Base-by-base conservation (phyloP, 1,284 basidiomycete genomes). In the Austroboletus novae-zelandiae region DNA sequence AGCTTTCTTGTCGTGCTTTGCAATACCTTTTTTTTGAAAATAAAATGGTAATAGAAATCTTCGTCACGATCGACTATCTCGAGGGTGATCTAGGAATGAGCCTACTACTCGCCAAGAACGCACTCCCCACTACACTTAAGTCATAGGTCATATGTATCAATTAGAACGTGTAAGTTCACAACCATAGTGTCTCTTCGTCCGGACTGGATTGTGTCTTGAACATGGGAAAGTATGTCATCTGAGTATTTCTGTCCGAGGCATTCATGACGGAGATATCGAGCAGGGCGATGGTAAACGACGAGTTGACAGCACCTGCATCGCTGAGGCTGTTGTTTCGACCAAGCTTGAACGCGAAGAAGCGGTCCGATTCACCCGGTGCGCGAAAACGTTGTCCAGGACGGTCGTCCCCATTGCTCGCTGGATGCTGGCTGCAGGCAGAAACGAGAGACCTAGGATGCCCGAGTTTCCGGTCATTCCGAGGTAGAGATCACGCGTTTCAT, bases 401-500 rank as follows among this genome's bases (percentile, higher is more conserved):
- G 76, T 74, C 13, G 62, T 66, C 25, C 81, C 81, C 20, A 66
- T 55, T 0, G 70, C 74, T 29, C 67, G 58, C 34, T 70, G 59
- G 27, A 83, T 81, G n/a, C 77, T 67, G 4, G 79, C 77, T 43
- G 72, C 68, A 15, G 70, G 64, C 6, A 78, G 65, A 58, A 83
- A 82, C 3, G 75, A 70, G 31, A 84, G 72, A 7, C 81, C 81
- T 27, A 82, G 63, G 32, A 83, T 79, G 5, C 81, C 81, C 43
- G 80, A 81, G 55, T 78, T 76, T n/a, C 74, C 76, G 1, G 73
- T 76, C 15, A 62, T 64, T 15, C 71, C 63, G 23, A 83, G 71
- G 13, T 71, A 72, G 34, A 83, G 72, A 15, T 71, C 72, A 17
- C 62, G 56, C 3, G 77, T 79, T 43, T 64, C 52, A 51, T 77